Base-by-base conservation (phyloP, 345 rosid species). In the Isatis tinctoria region DNA sequence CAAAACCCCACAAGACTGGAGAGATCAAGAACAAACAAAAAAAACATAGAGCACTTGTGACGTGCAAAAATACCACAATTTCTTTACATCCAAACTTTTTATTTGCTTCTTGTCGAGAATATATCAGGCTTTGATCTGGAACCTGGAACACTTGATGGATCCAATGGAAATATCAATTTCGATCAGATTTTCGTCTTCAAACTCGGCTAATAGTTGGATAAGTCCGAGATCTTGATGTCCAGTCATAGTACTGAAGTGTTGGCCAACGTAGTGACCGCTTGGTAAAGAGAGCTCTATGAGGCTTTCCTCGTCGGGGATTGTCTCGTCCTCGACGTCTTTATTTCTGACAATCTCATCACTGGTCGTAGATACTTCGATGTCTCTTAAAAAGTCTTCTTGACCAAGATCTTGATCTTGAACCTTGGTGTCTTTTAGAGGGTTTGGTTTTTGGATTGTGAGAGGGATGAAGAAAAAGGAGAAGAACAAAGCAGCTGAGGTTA, bases 141-240 rank as follows among this genome's bases (percentile, higher is more conserved):
- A 87, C 82, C 92, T 83, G 41, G 93, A 76, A 80, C 84, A 88
- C 77, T 88, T 90, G 81, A 88, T 88, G 60, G 90, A 92, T 35
- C 97, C 96, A 56, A 88, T 72, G 20, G 87, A 92, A 48, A 92
- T 83, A 72, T 90, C 97, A 69, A 92, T 92, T 83, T 92, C 97
- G 43, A 90, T 87, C 77, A 90, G 69, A 72, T 89, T 92, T n/a
- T 92, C 97, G 26, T 92, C 97, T 67, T 92, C 93, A 75, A 78
- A 80, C 83, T 87, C 75, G 18, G 83, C 82, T 59, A 75, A 85
- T 18, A 86, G 47, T 70, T 89, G 93, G 10, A 87, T 85, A 56
- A 85, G 59, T 17, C 39, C 56, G 24, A 75, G 77, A 69, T 85
- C 86, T 74, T 70, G 33, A 41, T 22, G 70, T 60, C 16, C 69